Base-by-base conservation (phyloP, 2,329 filamentous ascomycete species). In the Fusarium transvaalense region DNA sequence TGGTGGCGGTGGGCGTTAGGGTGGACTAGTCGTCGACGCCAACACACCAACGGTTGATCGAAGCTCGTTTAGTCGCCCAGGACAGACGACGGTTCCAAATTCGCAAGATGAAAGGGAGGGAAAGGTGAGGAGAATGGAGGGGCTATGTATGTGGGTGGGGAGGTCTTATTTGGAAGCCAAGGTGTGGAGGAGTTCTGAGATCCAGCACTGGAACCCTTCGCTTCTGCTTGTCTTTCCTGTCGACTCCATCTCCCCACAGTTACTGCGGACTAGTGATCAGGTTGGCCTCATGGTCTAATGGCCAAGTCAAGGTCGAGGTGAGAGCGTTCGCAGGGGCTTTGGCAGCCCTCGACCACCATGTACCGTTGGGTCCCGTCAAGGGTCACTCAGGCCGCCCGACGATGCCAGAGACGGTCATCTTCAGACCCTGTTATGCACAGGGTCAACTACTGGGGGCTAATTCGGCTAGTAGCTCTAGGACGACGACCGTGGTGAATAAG, bases 111-210 rank as follows among this genome's bases (percentile, higher is more conserved):
- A 62, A 68, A 67, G 62, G 65, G 68, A 67, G 63, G 51, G 63
- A 67, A 61, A 67, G 74, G 71, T 69, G 70, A 65, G 66, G 69
- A 66, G 66, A 73, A 76, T 72, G 74, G 75, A 75, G 75, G 75
- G 72, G 71, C 68, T 50, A 62, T 68, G 69, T 63, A 62, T 63
- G 71, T 63, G 72, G 69, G 72, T 74, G 72, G 72, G 68, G 66
- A 74, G 69, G 74, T 78, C 72, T 76, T 77, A 75, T 77, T 76
- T 76, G 71, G 66, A 65, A 71, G 61, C 47, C 61, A 66, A 70
- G 71, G 71, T 67, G 64, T 67, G 71, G 64, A 71, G 63, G 71
- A 71, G 53, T 60, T 60, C 41, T 66, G 59, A 74, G 71, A 73
- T 71, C 60, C 71, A 71, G 62, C 61, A 64, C 52, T 73, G 58